Conservation (phyloP, 805 yeast species). For the Ogataea zsoltii region DNA sequence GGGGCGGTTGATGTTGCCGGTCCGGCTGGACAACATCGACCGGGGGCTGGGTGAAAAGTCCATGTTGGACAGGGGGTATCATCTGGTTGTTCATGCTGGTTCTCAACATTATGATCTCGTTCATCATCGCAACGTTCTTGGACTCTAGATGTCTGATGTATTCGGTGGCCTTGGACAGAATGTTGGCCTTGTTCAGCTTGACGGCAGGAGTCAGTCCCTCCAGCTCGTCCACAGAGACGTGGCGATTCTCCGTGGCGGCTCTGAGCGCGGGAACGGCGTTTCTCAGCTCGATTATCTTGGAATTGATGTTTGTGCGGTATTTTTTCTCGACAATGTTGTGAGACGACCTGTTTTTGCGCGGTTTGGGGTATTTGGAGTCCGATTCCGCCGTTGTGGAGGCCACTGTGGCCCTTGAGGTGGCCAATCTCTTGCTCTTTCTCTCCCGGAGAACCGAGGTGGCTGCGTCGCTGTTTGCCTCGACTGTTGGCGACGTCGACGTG, state of each 20-base stretch:
- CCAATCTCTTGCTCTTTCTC: neutral
- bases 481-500: conserved; percentile 15
- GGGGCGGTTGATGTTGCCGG: neutral
- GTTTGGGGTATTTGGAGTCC: conserved; percentile 37
- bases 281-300: conserved; percentile 65
- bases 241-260: conserved; percentile 48
- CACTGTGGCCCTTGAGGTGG: neutral
- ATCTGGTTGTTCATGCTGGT: conserved; percentile 17
- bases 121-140: conserved; percentile 50
- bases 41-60: conserved; percentile 4
- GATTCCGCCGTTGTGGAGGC: neutral
- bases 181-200: conserved; percentile 76
- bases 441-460: conserved; percentile 10
- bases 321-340: conserved; percentile 83
- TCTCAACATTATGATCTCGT: conserved; percentile 54
- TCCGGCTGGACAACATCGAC: neutral
- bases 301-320: conserved; percentile 74
- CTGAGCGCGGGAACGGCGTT: conserved; percentile 79
- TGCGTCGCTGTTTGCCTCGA: neutral
- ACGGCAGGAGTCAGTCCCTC: conserved; percentile 78
- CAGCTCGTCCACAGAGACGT: conserved; percentile 43
- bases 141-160: conserved; percentile 72
- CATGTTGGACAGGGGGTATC: conserved; percentile 11
- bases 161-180: conserved; percentile 75
- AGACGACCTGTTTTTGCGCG: conserved; percentile 55